Base-by-base conservation (phyloP, 1,284 basidiomycete species). In the Calocybe gambosa region DNA sequence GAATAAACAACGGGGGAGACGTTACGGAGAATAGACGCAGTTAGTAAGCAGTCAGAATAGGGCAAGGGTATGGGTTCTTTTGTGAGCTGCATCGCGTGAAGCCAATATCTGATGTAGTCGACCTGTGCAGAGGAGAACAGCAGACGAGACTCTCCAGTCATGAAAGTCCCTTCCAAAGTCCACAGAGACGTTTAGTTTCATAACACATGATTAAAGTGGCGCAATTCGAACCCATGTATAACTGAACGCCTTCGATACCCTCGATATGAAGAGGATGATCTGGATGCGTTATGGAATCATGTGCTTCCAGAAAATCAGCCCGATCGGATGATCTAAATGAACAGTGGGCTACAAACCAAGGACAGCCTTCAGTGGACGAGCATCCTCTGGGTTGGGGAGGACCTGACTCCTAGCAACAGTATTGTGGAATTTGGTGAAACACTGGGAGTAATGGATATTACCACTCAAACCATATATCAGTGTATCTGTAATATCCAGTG, bases 31-130 rank as follows among this genome's bases (percentile, higher is more conserved):
- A 76, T 61, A 0, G 70, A 71, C 26, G 67, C 63, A 0, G 72
- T 75, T 52, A 89, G 67, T 43, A 90, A 73, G 54, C 80, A 87
- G 51, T 85, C 77, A 2, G 80, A 82, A 52, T 83, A 80, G 1
- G 88, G 88, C 15, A 90, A 62, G 7, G 85, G 78, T 31, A 90
- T 74, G 16, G 71, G 69, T 8, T 70, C 60, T 47, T 78, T 71
- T 0, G 86, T 88, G 43, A 92, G 70, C 39, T 75, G 66, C 73
- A 83, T 82, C 0, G 80, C 77, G 57, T 88, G 77, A 38, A 93
- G 75, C 79, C 86, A 93, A 62, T 93, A 91, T 44, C 87, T 76
- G 13, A 88, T 62, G 61, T 92, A 94, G 61, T 92, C 85, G 49
- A 93, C 70, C 66, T 94, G 92, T 5, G 77, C 78, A 9, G 86